Conservation (phyloP, 1,284 basidiomycete species). For the Ceratobasidium sp. region DNA sequence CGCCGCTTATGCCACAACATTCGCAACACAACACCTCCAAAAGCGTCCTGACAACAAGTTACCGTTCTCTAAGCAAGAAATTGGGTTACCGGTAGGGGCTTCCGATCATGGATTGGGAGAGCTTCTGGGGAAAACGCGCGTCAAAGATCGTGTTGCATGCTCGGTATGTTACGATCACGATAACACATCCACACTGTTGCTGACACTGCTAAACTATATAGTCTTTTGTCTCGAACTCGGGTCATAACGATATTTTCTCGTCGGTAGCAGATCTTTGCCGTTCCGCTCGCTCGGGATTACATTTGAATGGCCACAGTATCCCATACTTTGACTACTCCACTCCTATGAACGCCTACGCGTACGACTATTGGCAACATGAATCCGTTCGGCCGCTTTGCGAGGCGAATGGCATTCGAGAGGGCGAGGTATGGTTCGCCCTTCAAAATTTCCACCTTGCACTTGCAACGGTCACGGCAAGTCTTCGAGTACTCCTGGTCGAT, state of each 20-base stretch:
- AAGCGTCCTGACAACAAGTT: slow-evolving; percentile 62
- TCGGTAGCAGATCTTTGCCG: slow-evolving; percentile 66
- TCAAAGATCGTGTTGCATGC: slow-evolving; percentile 57
- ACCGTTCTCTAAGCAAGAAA: slow-evolving; percentile 58
- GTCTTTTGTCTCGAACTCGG: slow-evolving; percentile 73
- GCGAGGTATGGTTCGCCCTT: slow-evolving; percentile 73
- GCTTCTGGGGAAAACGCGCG: slow-evolving; percentile 52
- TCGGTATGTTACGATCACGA: slow-evolving; percentile 62
- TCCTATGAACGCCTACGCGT: slow-evolving; percentile 71
- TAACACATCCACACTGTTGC: slow-evolving; percentile 49
- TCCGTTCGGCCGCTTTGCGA: slow-evolving; percentile 51
- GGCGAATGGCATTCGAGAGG: slow-evolving; percentile 70
- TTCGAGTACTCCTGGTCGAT: slow-evolving; percentile 62
- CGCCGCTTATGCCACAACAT: slow-evolving; percentile 67
- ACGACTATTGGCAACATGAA: slow-evolving; percentile 75
- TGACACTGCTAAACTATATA: not conserved
- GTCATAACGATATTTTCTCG: slow-evolving; percentile 68
- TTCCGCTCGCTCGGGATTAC: slow-evolving; percentile 67
- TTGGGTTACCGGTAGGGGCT: not conserved
- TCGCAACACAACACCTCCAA: slow-evolving; percentile 59
- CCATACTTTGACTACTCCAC: slow-evolving; percentile 67
- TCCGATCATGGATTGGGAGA: not conserved
- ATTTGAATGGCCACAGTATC: slow-evolving; percentile 69
- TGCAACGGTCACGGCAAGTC: slow-evolving; percentile 61
- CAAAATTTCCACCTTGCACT: slow-evolving; percentile 70